Conservation (phyloP, 768 basidiomycete species). For the Piloderma croceum region DNA sequence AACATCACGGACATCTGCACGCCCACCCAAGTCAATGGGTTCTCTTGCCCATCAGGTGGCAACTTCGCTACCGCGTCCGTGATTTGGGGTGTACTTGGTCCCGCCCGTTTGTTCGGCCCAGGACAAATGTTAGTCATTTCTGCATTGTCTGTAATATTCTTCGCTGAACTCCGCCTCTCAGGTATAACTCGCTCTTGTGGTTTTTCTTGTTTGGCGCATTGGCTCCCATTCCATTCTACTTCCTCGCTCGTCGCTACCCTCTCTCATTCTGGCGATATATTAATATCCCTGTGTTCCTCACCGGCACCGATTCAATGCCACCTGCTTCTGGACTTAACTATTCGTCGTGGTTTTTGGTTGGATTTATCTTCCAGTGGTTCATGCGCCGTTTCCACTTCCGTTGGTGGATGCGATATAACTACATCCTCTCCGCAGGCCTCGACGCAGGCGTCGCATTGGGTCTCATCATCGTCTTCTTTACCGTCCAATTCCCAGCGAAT, state of each 20-base stretch:
- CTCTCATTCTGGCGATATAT: slow-evolving; percentile 30
- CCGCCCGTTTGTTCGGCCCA: slow-evolving; percentile 46
- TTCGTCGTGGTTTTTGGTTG: slow-evolving; percentile 12
- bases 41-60: slow-evolving; percentile 42
- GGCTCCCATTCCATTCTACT: slow-evolving; percentile 34
- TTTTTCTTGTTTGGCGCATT: slow-evolving; percentile 44
- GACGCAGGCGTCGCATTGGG: slow-evolving; percentile 21
- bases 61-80: slow-evolving; percentile 16
- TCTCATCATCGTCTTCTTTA: slow-evolving; percentile 24
- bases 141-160: slow-evolving; percentile 5
- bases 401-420: slow-evolving; percentile 23
- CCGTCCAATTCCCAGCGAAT: slow-evolving; percentile 30
- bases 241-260: slow-evolving; percentile 33
- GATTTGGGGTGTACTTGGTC: slow-evolving; percentile 54
- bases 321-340: slow-evolving; percentile 37
- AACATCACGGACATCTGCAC: slow-evolving; percentile 38
- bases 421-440: slow-evolving; percentile 27
- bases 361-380: slow-evolving; percentile 34
- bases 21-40: slow-evolving; percentile 32
- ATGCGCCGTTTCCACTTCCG: slow-evolving; percentile 17
- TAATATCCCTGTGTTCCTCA: slow-evolving; percentile 29
- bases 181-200: slow-evolving; percentile 24
- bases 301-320: slow-evolving; percentile 25
- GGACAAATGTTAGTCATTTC: slow-evolving; percentile 36
- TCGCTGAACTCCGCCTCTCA: slow-evolving; percentile 25